Evolutionary conservation across 805 yeast genomes (phyloP).

Genomic region (Dipodascopsis uninucleata): DNA sequence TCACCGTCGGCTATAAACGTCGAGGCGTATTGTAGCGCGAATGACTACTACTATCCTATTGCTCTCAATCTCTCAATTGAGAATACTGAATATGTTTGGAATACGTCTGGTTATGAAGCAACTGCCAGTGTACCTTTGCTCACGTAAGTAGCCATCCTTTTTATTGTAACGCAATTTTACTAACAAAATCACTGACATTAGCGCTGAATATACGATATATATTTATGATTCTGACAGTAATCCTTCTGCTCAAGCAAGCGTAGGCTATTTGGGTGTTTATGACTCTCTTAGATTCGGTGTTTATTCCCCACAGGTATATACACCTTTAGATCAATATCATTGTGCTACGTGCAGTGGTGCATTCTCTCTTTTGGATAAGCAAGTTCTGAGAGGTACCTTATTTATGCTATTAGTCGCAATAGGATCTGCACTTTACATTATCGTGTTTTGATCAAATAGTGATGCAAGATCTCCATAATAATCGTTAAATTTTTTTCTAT

Average conservation of each 20-base stretch:
- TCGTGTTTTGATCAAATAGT: too few species aligned
- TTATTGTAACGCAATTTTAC: conserved; percentile 16
- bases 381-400: conserved; percentile 9
- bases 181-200: conserved; percentile 32
- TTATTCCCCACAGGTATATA: conserved; percentile 39
- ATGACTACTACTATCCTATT: conserved; percentile 38
- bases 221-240: conserved; percentile 37
- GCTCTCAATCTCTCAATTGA: conserved; percentile 35
- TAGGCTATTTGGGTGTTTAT: conserved; percentile 38
- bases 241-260: conserved; percentile 32
- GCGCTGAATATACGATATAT: conserved; percentile 38
- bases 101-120: conserved; percentile 35
- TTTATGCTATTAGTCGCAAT: conserved; percentile 7
- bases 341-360: conserved; percentile 20
- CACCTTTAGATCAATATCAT: conserved; percentile 24
- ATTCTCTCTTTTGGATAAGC: conserved; percentile 9
- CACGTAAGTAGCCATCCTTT: conserved; percentile 12
- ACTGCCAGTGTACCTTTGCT: conserved; percentile 21
- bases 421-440: conserved; percentile 8
- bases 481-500: too few species aligned
- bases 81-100: conserved; percentile 37
- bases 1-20: conserved; percentile 40
- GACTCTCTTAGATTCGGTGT: conserved; percentile 36
- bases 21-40: conserved; percentile 39
- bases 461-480: too few species aligned